These are phyloP conservation scores for Eremochloa ophiuroides DNA, from an alignment of 176 grass and related monocot genomes.

Conservation along the genomic window DNA sequence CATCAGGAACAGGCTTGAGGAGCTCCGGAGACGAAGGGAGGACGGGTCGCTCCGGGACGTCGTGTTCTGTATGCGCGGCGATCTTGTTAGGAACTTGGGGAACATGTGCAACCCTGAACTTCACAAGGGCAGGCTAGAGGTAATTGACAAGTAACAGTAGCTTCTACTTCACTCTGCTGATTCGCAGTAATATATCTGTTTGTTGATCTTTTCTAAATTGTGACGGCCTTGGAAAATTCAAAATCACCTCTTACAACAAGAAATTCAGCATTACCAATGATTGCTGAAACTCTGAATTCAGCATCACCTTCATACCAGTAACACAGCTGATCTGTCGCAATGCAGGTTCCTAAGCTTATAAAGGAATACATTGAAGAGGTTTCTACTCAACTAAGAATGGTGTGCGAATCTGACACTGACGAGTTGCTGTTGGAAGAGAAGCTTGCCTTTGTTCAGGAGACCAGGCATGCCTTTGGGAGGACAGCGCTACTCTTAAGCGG, in stretches of 20 bases:
- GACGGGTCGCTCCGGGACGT: constrained; percentile 78
- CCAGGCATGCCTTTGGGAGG: constrained; percentile 91
- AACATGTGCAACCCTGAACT: constrained; percentile 97
- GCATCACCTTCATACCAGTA: background rate
- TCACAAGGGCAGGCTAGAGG: constrained; percentile 85
- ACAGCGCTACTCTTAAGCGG: constrained; percentile 90
- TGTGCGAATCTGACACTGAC: constrained; percentile 79
- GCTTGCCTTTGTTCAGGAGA: constrained; percentile 96
- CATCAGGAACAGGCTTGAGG: constrained; percentile 67
- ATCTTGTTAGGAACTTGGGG: constrained; percentile 85
- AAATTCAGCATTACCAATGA: background rate
- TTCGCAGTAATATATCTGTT: background rate
- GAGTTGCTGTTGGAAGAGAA: constrained; percentile 88
- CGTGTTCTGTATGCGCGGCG: constrained; percentile 83
- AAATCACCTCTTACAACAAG: background rate
- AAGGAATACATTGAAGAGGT: constrained; percentile 98
- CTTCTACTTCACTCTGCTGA: background rate
- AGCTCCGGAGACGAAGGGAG: constrained; percentile 59
- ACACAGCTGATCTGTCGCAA: background rate
- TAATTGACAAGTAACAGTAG: constrained; percentile 11
- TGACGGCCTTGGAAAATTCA: background rate
- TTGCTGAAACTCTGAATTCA: background rate
- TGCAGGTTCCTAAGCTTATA: constrained; percentile 82
- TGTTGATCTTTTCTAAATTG: background rate
- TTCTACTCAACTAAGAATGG: constrained; percentile 81